Evolutionary conservation across 495 filamentous ascomycete species (phyloP).

Genomic region (Penicillium dipodomyicola): DNA sequence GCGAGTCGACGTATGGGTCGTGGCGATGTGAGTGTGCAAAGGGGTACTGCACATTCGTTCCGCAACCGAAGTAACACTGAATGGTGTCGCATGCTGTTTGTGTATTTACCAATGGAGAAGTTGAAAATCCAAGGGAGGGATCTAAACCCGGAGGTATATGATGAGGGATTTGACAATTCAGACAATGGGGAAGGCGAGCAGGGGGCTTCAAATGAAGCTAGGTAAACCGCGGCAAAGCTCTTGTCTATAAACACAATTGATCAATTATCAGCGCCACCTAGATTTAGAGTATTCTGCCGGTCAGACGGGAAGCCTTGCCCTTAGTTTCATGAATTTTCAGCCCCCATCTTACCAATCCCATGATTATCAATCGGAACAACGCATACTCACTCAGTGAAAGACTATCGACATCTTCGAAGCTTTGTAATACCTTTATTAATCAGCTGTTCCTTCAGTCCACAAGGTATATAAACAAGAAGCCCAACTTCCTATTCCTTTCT

Average conservation of each 20-base stretch:
- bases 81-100: constrained; percentile 60
- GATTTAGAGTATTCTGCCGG: not conserved
- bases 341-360: constrained; percentile 9
- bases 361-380: constrained; percentile 12
- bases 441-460: not conserved
- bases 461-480: not conserved
- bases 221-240: not conserved
- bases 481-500: not conserved
- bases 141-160: constrained; percentile 30
- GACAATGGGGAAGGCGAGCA: not conserved
- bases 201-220: not conserved
- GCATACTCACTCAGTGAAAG: not conserved
- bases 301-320: not conserved
- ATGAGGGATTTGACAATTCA: constrained; percentile 21
- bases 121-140: constrained; percentile 27
- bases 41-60: constrained; percentile 65
- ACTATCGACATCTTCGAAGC: not conserved
- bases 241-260: not conserved
- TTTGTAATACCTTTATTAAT: not conserved
- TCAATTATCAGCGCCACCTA: not conserved
- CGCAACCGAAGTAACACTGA: constrained; percentile 49
- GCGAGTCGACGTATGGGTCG: constrained; percentile 60
- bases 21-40: constrained; percentile 64
- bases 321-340: not conserved
- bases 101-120: constrained; percentile 34